phyloP scores from a whole-genome alignment of 805 yeast genomes.

The Ogataea allantospora region DNA sequence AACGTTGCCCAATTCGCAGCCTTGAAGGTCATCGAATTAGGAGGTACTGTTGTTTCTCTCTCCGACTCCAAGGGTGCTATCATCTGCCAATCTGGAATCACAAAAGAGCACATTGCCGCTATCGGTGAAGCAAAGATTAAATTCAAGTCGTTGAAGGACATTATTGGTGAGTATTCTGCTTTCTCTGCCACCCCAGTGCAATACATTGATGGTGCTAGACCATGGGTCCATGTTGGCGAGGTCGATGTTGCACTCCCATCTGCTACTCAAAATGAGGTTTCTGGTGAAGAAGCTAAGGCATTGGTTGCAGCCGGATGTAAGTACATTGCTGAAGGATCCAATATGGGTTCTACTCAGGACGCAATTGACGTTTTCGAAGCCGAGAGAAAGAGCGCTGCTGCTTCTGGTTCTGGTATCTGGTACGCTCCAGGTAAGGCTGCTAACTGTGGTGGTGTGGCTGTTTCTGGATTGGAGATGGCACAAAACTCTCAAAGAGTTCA shows the following conservation, averaged over 20 bases:
- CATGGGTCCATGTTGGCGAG: constrained; percentile 90
- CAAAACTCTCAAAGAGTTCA: constrained; percentile 93
- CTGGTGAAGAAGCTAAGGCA: constrained; percentile 95
- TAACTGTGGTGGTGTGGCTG: constrained; percentile 99
- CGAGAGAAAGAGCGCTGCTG: constrained; percentile 50
- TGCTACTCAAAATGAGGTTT: constrained; percentile 98
- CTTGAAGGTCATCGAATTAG: constrained; percentile 92
- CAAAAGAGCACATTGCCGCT: constrained; percentile 72
- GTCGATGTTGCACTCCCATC: constrained; percentile 96
- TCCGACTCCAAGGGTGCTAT: constrained; percentile 95
- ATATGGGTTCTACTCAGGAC: constrained; percentile 98
- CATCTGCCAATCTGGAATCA: constrained; percentile 76
- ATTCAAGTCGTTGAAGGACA: constrained; percentile 71
- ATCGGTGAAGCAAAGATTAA: constrained; percentile 77
- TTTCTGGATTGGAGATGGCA: constrained; percentile 98
- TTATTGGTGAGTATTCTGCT: constrained; percentile 54
- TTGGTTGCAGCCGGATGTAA: constrained; percentile 88
- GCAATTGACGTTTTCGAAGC: constrained; percentile 95
- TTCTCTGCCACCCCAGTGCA: constrained; percentile 61
- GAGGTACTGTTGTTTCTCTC: constrained; percentile 90
- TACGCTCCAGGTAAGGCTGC: constrained; percentile 99
- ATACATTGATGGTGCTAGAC: constrained; percentile 91
- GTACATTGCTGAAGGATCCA: constrained; percentile 97
- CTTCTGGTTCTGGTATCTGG: constrained; percentile 67
- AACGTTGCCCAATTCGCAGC: constrained; percentile 99